Conservation (phyloP, 768 basidiomycete species). For the Pseudohyphozyma bogoriensis region DNA sequence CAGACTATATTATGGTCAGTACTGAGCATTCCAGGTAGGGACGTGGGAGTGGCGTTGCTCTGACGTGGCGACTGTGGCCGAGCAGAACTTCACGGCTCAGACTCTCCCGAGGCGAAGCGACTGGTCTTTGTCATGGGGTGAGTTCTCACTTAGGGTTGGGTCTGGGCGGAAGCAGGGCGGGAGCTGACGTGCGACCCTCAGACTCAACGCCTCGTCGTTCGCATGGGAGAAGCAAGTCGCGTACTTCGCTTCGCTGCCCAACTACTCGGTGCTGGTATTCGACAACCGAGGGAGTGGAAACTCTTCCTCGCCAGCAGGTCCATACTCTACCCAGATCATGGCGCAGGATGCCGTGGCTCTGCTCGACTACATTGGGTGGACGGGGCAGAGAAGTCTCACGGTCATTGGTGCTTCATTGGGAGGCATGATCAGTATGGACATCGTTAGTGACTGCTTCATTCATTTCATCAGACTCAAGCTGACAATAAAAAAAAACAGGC, state of each 20-base stretch:
- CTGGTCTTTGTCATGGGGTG: not conserved
- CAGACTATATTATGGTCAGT: not conserved
- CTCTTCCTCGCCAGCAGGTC: constrained; percentile 6
- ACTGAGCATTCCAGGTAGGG: not conserved
- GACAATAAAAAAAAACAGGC: not conserved
- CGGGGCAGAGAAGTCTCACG: not conserved
- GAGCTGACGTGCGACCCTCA: not conserved
- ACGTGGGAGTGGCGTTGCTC: not conserved
- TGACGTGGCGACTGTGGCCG: too few species aligned
- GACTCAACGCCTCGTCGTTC: not conserved
- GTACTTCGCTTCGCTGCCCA: constrained; percentile 9
- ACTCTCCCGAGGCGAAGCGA: not conserved
- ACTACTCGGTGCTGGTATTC: constrained; percentile 25
- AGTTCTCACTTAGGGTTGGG: not conserved
- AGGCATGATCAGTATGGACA: not conserved
- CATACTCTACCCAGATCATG: not conserved
- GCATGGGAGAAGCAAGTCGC: constrained; percentile 28
- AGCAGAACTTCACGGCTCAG: not conserved
- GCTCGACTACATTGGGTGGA: not conserved
- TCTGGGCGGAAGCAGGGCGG: too few species aligned
- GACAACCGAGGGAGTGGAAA: constrained; percentile 32
- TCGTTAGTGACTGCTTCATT: not conserved
- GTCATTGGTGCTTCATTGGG: not conserved
- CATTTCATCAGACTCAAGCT: not conserved
- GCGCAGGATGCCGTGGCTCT: not conserved